Evolutionary conservation across 257 asterid species (phyloP).

Genomic region (Marsdenia floribunda): DNA sequence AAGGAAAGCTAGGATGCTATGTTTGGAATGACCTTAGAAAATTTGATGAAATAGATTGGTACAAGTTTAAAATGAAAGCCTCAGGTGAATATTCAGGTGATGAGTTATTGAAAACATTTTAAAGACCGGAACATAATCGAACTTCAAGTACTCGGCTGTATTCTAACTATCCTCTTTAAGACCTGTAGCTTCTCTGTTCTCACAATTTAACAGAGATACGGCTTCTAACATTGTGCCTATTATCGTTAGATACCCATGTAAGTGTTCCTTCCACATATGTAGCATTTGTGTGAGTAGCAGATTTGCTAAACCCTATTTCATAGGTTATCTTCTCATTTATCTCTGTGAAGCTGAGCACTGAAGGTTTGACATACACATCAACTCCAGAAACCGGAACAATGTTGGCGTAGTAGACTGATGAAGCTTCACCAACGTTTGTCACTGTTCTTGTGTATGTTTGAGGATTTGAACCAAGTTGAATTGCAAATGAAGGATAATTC

Average conservation of each 20-base stretch:
- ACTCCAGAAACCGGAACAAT: slow-evolving; percentile 6
- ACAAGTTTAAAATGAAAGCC: background rate
- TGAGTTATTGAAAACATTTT: slow-evolving; percentile 1
- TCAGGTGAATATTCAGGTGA: background rate
- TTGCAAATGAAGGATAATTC: slow-evolving; percentile 35
- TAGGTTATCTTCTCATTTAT: slow-evolving; percentile 14
- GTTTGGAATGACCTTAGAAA: background rate
- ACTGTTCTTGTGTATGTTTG: slow-evolving; percentile 27
- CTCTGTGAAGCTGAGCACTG: slow-evolving; percentile 13
- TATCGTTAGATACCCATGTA: slow-evolving; percentile 15
- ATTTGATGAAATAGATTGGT: too few relatives aligned
- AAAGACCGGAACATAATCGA: background rate
- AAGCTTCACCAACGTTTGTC: slow-evolving; percentile 26
- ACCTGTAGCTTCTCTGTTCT: background rate
- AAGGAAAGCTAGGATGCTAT: background rate
- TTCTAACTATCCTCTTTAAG: background rate
- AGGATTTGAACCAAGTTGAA: slow-evolving; percentile 9
- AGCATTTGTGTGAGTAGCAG: background rate
- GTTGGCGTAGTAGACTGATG: slow-evolving; percentile 8
- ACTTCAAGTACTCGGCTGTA: background rate
- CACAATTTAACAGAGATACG: slow-evolving; percentile 16
- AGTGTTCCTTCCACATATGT: slow-evolving; percentile 15
- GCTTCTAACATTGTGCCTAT: slow-evolving; percentile 18
- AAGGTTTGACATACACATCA: slow-evolving; percentile 17
- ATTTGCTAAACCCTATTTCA: slow-evolving; percentile 16